phyloP scores from a whole-genome alignment of 441 rosid species.

The Adansonia rubrostipa region DNA sequence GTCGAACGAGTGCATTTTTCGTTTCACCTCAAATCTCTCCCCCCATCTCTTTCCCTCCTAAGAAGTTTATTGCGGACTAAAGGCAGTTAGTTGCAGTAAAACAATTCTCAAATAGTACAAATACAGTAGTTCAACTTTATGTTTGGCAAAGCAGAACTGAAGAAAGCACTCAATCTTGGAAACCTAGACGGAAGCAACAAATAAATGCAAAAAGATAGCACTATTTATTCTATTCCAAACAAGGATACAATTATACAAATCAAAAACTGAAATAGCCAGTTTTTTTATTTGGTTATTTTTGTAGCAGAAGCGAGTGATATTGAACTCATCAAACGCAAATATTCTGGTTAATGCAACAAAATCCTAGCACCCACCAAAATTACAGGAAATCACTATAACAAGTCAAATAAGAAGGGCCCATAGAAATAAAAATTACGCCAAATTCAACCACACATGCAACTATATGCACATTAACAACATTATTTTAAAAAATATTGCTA shows the following conservation, averaged over 20 bases:
- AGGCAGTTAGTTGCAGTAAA: not conserved
- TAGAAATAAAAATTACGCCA: not conserved
- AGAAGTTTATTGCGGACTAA: not conserved
- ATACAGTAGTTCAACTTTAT: too few relatives aligned
- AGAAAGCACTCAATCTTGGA: not conserved
- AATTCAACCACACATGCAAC: not conserved
- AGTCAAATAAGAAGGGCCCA: not conserved
- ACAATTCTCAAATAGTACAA: not conserved
- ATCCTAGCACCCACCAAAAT: slow-evolving; percentile 1
- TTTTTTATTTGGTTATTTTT: too few relatives aligned
- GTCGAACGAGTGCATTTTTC: not conserved
- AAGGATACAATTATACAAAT: not conserved
- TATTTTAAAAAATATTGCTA: not conserved
- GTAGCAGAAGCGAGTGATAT: not conserved
- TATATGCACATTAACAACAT: not conserved
- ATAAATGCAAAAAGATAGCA: not conserved
- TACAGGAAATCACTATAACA: not conserved
- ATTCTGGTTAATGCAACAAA: slow-evolving; percentile 9
- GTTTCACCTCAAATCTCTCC: not conserved
- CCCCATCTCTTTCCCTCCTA: not conserved
- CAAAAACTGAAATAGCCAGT: not conserved
- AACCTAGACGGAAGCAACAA: not conserved
- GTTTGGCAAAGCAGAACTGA: not conserved
- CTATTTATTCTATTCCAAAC: not conserved
- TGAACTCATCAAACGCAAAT: not conserved